phyloP scores from a whole-genome alignment of 495 filamentous ascomycete genomes.

The Tetracladium setigerum region DNA sequence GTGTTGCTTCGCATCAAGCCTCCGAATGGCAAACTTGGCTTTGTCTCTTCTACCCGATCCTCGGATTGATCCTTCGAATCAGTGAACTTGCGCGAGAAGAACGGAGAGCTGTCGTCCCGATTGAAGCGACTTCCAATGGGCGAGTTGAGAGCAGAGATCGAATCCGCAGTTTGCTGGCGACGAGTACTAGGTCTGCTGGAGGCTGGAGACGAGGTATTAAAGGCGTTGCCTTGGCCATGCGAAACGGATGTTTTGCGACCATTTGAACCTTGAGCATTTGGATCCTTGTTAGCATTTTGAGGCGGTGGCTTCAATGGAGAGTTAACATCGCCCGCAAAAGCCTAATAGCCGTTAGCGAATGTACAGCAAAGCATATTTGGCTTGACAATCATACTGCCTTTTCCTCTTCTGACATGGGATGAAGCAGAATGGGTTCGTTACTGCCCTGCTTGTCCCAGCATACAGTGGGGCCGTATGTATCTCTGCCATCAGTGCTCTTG shows the following conservation, averaged over 20 bases:
- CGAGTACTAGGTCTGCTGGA: constrained; percentile 61
- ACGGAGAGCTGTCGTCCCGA: constrained; percentile 41
- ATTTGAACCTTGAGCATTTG: constrained; percentile 40
- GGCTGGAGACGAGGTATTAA: constrained; percentile 53
- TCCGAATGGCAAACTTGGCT: constrained; percentile 46
- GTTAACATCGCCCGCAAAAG: constrained; percentile 82
- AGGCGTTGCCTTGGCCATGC: constrained; percentile 40
- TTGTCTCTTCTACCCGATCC: constrained; percentile 41
- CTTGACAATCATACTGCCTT: constrained; percentile 54
- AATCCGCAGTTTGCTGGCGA: constrained; percentile 83
- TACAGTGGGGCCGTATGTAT: constrained; percentile 58
- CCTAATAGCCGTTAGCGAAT: constrained; percentile 31
- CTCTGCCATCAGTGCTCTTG: constrained; percentile 50
- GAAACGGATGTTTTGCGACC: constrained; percentile 75
- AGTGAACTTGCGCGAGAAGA: constrained; percentile 69
- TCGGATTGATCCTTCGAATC: constrained; percentile 54
- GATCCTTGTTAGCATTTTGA: constrained; percentile 64
- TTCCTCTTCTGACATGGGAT: constrained; percentile 76
- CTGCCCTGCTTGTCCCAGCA: constrained; percentile 84
- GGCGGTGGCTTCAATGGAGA: constrained; percentile 82
- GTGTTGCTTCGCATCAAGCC: constrained; percentile 66
- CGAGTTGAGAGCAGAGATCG: constrained; percentile 50
- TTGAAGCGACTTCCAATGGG: constrained; percentile 40
- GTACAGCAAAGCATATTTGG: constrained; percentile 7
- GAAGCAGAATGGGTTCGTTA: constrained; percentile 63